phyloP scores from a whole-genome alignment of 1,139 yeast genomes.

The Pneumocystis jirovecii region DNA sequence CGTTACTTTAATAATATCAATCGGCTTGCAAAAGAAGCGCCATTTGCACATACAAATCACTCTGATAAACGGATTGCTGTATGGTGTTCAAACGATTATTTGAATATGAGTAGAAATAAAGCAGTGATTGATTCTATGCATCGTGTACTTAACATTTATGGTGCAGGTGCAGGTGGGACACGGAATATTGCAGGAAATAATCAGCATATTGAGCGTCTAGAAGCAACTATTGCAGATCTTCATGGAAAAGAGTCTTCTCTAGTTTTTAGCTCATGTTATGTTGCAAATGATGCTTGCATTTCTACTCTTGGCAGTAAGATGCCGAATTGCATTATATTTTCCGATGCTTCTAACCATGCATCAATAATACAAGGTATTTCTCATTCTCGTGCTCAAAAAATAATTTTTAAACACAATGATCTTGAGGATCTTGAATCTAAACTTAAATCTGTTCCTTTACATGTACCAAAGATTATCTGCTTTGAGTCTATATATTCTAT shows the following conservation, averaged over 20 bases:
- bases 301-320: slow-evolving; percentile 81
- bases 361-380: slow-evolving; percentile 93
- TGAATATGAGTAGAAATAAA: slow-evolving; percentile 81
- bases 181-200: slow-evolving; percentile 98
- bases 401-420: slow-evolving; percentile 83
- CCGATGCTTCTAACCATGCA: slow-evolving; percentile 90
- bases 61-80: slow-evolving; percentile 80
- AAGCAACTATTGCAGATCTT: slow-evolving; percentile 70
- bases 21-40: slow-evolving; percentile 85
- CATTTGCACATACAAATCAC: slow-evolving; percentile 66
- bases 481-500: slow-evolving; percentile 94
- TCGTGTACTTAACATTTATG: slow-evolving; percentile 68
- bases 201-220: slow-evolving; percentile 69
- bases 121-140: slow-evolving; percentile 65
- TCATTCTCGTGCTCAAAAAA: slow-evolving; percentile 78
- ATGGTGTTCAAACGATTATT: slow-evolving; percentile 96
- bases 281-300: slow-evolving; percentile 93
- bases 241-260: slow-evolving; percentile 93
- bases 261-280: slow-evolving; percentile 89
- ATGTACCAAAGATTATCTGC: slow-evolving; percentile 85
- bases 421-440: slow-evolving; percentile 63
- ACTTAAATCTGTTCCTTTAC: slow-evolving; percentile 64
- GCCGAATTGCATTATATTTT: slow-evolving; percentile 77
- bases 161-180: slow-evolving; percentile 99
- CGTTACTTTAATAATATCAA: slow-evolving; percentile 93